These are phyloP conservation scores for Penicillium atrosanguineum DNA, from an alignment of 495 filamentous ascomycete genomes.

Conservation along the genomic window DNA sequence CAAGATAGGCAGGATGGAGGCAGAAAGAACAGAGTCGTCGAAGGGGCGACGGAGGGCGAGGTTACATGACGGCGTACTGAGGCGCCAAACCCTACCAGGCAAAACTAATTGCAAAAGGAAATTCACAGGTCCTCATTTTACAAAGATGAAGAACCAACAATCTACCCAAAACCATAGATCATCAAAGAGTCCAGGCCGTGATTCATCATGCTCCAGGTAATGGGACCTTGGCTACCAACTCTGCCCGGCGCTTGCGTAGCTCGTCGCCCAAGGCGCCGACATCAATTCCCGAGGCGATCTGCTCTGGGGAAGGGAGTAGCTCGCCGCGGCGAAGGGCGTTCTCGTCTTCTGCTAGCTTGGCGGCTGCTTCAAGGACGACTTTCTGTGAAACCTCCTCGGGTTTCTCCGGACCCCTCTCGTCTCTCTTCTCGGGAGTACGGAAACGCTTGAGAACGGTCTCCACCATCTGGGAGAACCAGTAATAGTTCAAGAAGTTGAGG, in stretches of 20 bases:
- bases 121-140: neutral
- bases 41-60: too few species aligned
- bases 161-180: conserved; percentile 3
- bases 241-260: conserved; percentile 28
- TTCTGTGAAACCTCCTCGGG: conserved; percentile 32
- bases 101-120: too few species aligned
- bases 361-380: conserved; percentile 37
- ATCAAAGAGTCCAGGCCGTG: neutral
- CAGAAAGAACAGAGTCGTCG: too few species aligned
- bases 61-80: too few species aligned
- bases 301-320: conserved; percentile 15
- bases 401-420: conserved; percentile 12
- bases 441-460: conserved; percentile 87
- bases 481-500: conserved; percentile 86
- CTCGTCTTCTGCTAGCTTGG: conserved; percentile 36
- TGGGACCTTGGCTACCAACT: conserved; percentile 20
- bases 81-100: too few species aligned
- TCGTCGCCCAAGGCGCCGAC: conserved; percentile 20
- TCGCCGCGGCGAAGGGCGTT: conserved; percentile 29
- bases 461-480: conserved; percentile 98
- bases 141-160: neutral
- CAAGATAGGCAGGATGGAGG: too few species aligned
- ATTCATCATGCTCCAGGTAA: conserved; percentile 13
- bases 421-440: conserved; percentile 34
- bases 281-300: conserved; percentile 29